phyloP scores from a whole-genome alignment of 306 rosid genomes.

The Pyrus communis region DNA sequence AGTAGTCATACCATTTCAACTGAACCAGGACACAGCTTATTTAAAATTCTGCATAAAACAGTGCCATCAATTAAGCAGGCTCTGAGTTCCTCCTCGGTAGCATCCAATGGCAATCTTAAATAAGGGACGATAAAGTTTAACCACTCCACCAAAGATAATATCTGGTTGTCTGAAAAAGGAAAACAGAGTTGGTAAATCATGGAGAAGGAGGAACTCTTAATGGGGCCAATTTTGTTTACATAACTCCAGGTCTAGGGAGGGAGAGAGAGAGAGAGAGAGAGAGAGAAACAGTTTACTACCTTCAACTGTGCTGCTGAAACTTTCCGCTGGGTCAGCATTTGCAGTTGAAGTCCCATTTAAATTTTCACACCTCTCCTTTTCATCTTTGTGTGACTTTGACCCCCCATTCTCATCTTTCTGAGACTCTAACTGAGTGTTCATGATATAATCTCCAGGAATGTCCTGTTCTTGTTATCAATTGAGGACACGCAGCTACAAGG shows the following conservation, averaged over 20 bases:
- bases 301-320: conserved; percentile 27
- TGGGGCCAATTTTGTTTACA: neutral
- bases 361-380: conserved; percentile 14
- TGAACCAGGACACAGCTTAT: conserved; percentile 61
- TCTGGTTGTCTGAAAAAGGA: conserved; percentile 40
- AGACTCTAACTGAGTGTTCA: conserved; percentile 48
- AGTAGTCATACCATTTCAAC: conserved; percentile 37
- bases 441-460: conserved; percentile 19
- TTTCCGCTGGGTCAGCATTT: conserved; percentile 23
- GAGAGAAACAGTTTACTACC: conserved; percentile 19
- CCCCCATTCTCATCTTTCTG: conserved; percentile 24
- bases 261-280: neutral
- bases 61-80: conserved; percentile 69
- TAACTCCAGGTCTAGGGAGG: conserved; percentile 3
- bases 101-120: conserved; percentile 55
- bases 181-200: conserved; percentile 15
- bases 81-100: conserved; percentile 75
- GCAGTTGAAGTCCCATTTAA: conserved; percentile 31
- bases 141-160: conserved; percentile 62
- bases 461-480: conserved; percentile 16
- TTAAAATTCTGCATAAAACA: conserved; percentile 63
- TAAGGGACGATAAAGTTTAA: conserved; percentile 67
- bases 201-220: conserved; percentile 10
- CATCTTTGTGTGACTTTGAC: neutral
- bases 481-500: conserved; percentile 19